Evolutionary conservation across 345 rosid species (phyloP).

Genomic region (Lepidium didymum): DNA sequence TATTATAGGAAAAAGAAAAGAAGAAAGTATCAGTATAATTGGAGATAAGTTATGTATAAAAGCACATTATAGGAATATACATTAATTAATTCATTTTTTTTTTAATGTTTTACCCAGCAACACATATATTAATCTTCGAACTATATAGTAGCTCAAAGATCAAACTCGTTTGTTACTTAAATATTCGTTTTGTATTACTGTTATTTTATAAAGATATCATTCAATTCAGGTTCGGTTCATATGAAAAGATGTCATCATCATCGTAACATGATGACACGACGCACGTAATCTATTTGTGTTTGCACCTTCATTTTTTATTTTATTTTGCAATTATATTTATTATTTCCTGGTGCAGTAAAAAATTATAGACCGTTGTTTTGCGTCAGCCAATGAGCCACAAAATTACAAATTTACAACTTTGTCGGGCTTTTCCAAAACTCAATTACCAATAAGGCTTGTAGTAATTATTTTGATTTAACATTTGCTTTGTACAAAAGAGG

Average conservation of each 20-base stretch:
- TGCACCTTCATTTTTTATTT: not conserved
- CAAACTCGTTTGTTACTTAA: too few relatives aligned
- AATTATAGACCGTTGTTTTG: conserved; percentile 20
- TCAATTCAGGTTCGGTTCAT: not conserved
- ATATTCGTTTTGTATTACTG: not conserved
- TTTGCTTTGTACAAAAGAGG: not conserved
- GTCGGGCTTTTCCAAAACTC: conserved; percentile 5
- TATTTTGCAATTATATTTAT: not conserved
- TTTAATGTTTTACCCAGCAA: too few relatives aligned
- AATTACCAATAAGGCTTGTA: not conserved
- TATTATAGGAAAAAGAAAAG: too few relatives aligned
- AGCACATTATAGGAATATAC: too few relatives aligned
- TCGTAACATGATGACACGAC: conserved; percentile 18
- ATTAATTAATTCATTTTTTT: too few relatives aligned
- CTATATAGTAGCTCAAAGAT: too few relatives aligned
- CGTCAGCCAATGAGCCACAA: conserved; percentile 14
- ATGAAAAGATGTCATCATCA: conserved; percentile 23
- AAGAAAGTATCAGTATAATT: too few relatives aligned
- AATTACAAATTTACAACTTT: conserved; percentile 4
- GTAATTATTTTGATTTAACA: not conserved
- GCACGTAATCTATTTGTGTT: not conserved
- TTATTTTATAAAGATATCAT: not conserved
- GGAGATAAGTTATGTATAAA: too few relatives aligned
- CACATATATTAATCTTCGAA: too few relatives aligned
- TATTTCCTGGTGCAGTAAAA: not conserved